Conservation (phyloP, 305 asterid genomes). For the Coffea humblotiana region DNA sequence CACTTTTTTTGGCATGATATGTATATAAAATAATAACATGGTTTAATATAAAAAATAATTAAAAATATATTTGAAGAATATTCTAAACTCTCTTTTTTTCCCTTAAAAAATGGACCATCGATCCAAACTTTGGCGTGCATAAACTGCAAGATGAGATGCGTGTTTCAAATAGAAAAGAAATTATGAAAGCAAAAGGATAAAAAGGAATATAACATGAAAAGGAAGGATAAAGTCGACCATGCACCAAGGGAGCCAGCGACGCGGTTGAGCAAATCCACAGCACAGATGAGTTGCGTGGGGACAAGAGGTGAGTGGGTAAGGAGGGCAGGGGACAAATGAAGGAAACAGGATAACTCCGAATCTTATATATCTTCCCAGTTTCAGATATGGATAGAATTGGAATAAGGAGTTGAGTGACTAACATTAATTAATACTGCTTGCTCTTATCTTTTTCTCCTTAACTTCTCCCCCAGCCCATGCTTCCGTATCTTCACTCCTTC, state of each 20-base stretch:
- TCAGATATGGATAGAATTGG: constrained; percentile 1
- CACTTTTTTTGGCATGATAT: no score
- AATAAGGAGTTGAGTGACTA: background rate
- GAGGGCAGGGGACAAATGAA: background rate
- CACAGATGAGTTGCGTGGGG: background rate
- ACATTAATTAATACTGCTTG: background rate
- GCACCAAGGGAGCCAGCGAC: background rate
- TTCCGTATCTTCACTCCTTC: background rate
- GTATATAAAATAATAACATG: no score
- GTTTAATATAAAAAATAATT: no score
- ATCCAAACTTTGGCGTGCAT: no score
- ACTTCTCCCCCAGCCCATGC: background rate
- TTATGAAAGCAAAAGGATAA: background rate
- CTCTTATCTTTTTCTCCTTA: constrained; percentile 25
- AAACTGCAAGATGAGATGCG: background rate
- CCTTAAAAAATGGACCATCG: no score
- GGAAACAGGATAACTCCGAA: constrained; percentile 47
- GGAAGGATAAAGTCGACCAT: background rate
- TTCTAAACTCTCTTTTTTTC: no score
- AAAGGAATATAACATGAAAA: background rate
- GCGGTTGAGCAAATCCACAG: background rate
- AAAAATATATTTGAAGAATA: no score
- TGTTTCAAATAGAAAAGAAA: background rate
- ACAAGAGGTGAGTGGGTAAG: constrained; percentile 14
- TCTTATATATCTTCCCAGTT: constrained; percentile 21